Evolutionary conservation across 352 stramenopile species (phyloP).

Genomic region (Pythium guiyangense): DNA sequence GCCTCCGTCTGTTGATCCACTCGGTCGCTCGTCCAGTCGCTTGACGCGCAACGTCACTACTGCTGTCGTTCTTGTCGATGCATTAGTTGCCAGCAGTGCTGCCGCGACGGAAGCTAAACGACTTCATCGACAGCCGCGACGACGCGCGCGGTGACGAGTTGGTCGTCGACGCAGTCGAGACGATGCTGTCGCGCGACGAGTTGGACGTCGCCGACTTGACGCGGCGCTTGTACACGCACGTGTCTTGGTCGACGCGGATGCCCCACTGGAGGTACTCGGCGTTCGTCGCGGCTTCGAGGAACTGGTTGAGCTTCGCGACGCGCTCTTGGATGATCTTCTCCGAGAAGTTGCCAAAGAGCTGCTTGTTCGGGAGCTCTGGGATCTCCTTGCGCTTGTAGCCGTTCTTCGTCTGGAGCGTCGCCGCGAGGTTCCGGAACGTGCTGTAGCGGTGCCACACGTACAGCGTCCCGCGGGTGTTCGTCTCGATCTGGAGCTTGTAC

Average conservation of each 20-base stretch:
- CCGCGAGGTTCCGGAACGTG: conserved; percentile 77
- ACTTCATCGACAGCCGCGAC: conserved; percentile 64
- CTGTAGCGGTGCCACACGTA: conserved; percentile 88
- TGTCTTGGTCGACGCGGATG: conserved; percentile 71
- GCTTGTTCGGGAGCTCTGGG: conserved; percentile 68
- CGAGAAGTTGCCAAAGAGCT: conserved; percentile 66
- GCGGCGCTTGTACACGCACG: conserved; percentile 69
- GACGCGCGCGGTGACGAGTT: conserved; percentile 51
- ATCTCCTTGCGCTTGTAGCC: conserved; percentile 72
- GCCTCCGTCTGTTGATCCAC: too few relatives aligned
- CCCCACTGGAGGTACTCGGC: conserved; percentile 73
- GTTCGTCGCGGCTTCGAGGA: conserved; percentile 67
- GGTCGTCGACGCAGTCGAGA: conserved; percentile 30
- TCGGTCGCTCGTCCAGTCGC: too few relatives aligned
- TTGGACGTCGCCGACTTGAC: conserved; percentile 35
- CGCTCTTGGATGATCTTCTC: conserved; percentile 77
- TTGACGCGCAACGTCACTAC: too few relatives aligned
- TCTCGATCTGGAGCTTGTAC: conserved; percentile 88
- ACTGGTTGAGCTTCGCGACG: conserved; percentile 68
- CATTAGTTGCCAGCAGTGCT: conserved; percentile 47
- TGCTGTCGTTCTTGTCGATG: too few relatives aligned
- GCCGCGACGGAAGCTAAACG: conserved; percentile 63
- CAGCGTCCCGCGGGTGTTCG: conserved; percentile 79
- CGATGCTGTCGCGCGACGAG: conserved; percentile 36
- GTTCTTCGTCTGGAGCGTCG: conserved; percentile 69